These are phyloP conservation scores for Dictyostelium firmibasis DNA, from an alignment of 78 protist species.

Conservation along the genomic window DNA sequence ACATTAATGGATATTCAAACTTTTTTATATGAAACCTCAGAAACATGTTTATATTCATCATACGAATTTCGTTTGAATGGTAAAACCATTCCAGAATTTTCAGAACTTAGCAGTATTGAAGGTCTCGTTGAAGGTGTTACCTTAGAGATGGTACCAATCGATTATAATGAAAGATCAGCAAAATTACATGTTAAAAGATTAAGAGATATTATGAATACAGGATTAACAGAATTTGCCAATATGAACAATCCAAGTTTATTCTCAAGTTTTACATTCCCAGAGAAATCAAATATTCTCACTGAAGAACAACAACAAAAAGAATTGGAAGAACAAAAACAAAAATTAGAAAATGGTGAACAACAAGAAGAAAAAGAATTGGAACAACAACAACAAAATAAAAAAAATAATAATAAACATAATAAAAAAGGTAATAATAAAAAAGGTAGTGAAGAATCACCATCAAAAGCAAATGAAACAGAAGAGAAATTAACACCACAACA, in stretches of 20 bases:
- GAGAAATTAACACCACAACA: not conserved
- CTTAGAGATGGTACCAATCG: slow-evolving; percentile 35
- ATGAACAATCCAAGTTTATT: slow-evolving; percentile 10
- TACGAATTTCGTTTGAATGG: slow-evolving; percentile 38
- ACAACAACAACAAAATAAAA: slow-evolving; percentile 10
- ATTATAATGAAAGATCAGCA: slow-evolving; percentile 70
- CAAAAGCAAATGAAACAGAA: not conserved
- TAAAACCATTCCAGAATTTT: slow-evolving; percentile 17
- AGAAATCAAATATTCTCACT: slow-evolving; percentile 4
- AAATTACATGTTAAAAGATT: slow-evolving; percentile 69
- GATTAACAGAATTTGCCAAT: not conserved
- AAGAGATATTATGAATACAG: slow-evolving; percentile 39
- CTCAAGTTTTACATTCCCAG: slow-evolving; percentile 31
- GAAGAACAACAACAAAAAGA: slow-evolving; percentile 7
- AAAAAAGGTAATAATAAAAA: not conserved
- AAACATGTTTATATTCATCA: slow-evolving; percentile 62
- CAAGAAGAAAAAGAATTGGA: not conserved
- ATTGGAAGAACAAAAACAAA: not conserved
- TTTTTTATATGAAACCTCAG: slow-evolving; percentile 67
- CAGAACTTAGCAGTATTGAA: slow-evolving; percentile 14
- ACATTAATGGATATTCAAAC: slow-evolving; percentile 58
- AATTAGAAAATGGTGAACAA: slow-evolving; percentile 1
- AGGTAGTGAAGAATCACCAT: not conserved
- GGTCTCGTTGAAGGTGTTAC: slow-evolving; percentile 13
- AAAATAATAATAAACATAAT: not conserved